These are phyloP conservation scores for Aspergillus flavus DNA, from an alignment of 2,329 filamentous ascomycete species.

Conservation along the genomic window DNA sequence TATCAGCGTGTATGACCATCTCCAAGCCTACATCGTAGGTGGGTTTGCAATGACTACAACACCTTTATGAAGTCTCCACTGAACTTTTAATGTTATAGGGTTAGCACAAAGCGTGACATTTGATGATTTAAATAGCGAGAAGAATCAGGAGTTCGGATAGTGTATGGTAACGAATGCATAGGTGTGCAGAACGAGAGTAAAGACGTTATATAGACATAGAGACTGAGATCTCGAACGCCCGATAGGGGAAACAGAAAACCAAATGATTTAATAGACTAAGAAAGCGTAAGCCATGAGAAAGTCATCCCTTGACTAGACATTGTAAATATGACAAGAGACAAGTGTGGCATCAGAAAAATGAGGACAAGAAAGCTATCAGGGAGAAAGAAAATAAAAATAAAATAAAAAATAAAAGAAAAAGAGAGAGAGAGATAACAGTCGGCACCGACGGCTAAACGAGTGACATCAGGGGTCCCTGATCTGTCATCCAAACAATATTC, in stretches of 20 bases:
- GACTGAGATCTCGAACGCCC: not conserved
- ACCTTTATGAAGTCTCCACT: not conserved
- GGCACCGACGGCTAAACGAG: slow-evolving; percentile 4
- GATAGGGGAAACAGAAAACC: not conserved
- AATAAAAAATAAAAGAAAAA: not conserved
- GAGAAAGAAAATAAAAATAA: no score
- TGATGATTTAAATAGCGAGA: not conserved
- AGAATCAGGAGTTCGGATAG: not conserved
- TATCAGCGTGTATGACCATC: not conserved
- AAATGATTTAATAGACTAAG: not conserved
- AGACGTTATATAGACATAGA: not conserved
- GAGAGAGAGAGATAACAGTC: not conserved
- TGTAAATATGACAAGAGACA: not conserved
- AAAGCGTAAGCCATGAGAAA: not conserved
- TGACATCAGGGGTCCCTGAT: slow-evolving; percentile 7
- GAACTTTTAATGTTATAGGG: no score
- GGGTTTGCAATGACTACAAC: not conserved
- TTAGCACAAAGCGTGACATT: not conserved
- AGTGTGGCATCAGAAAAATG: not conserved
- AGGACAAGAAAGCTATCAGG: not conserved
- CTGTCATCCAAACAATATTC: slow-evolving; percentile 7
- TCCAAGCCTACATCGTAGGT: not conserved
- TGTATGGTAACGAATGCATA: not conserved
- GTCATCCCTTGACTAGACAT: not conserved
- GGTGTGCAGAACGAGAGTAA: not conserved